A percentile compares a stretch with the other conserved stretches of the same genome.
phyloP scores from a whole-genome alignment of 352 stramenopile genomes.

The Phytophthora colocasiae region DNA sequence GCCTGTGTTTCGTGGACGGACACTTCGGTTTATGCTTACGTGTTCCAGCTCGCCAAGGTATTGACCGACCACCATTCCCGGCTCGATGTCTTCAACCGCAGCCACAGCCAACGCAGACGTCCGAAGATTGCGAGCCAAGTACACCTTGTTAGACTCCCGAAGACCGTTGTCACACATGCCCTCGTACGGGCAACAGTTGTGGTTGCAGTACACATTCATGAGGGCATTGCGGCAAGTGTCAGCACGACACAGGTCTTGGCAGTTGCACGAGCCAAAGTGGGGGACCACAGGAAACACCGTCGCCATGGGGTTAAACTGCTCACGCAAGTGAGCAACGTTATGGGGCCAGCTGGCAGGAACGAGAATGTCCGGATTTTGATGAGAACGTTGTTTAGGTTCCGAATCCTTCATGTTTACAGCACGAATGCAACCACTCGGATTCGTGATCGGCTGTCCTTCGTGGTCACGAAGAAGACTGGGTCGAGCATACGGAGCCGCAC shows the following conservation, averaged over 20 bases:
- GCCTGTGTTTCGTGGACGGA: conserved; percentile 1
- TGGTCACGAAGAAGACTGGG: no score
- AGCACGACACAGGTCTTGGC: background rate
- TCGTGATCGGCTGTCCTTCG: no score
- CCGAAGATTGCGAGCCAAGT: background rate
- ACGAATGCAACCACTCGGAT: background rate
- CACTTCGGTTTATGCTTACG: background rate
- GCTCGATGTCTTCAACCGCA: background rate
- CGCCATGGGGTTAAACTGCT: conserved; percentile 7
- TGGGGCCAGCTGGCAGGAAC: background rate
- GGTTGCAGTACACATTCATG: conserved; percentile 12
- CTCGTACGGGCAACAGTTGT: conserved; percentile 6
- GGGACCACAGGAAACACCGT: conserved; percentile 1
- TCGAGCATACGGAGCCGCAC: no score
- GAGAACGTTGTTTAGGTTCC: background rate
- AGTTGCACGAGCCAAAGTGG: conserved; percentile 10
- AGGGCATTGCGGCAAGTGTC: background rate
- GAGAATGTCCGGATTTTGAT: background rate
- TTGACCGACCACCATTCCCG: background rate
- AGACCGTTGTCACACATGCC: conserved; percentile 3
- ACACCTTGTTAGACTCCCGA: background rate
- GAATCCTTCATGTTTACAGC: background rate
- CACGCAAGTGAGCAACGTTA: background rate
- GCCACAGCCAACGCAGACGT: background rate
- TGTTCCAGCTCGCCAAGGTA: conserved; percentile 9